Evolutionary conservation across 257 asterid species (phyloP).

Genomic region (Solanum microdontum): DNA sequence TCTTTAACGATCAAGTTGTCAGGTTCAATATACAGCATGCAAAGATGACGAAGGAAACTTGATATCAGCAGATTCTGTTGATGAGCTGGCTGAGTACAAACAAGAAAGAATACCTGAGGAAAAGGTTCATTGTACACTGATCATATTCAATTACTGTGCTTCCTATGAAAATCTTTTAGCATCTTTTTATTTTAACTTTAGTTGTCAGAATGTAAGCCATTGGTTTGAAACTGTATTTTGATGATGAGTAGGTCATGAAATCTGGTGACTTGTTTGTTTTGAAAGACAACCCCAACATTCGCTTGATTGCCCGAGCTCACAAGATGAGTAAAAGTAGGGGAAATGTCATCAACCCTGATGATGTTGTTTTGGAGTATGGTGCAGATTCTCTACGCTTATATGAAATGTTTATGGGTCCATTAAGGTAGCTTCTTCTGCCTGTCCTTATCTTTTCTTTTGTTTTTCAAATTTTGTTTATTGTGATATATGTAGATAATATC

Average conservation of each 20-base stretch:
- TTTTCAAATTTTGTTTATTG: neutral
- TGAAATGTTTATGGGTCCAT: conserved; percentile 99
- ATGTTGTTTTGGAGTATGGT: conserved; percentile 83
- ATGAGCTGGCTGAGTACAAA: conserved; percentile 26
- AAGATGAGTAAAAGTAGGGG: conserved; percentile 99
- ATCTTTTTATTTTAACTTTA: neutral
- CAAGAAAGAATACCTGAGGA: conserved; percentile 75
- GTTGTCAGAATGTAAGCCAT: neutral
- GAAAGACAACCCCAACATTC: conserved; percentile 59
- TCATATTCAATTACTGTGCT: neutral
- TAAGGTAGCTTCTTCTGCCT: conserved; percentile 42
- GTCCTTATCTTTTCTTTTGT: neutral
- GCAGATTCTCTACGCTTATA: conserved; percentile 95
- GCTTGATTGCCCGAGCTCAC: conserved; percentile 73
- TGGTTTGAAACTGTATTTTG: neutral
- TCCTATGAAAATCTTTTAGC: neutral
- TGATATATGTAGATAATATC: neutral
- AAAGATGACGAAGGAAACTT: conserved; percentile 70
- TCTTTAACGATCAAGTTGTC: conserved; percentile 27
- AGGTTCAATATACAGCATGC: conserved; percentile 81
- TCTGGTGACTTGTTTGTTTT: conserved; percentile 79
- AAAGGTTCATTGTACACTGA: conserved; percentile 29
- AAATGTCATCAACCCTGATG: conserved; percentile 93
- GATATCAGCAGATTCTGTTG: conserved; percentile 64
- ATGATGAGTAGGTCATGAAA: conserved; percentile 50